Evolutionary conservation across 805 yeast genomes (phyloP), one percentile per base, ranked within the genome.

Genomic region (Zygotorulaspora sp.): DNA sequence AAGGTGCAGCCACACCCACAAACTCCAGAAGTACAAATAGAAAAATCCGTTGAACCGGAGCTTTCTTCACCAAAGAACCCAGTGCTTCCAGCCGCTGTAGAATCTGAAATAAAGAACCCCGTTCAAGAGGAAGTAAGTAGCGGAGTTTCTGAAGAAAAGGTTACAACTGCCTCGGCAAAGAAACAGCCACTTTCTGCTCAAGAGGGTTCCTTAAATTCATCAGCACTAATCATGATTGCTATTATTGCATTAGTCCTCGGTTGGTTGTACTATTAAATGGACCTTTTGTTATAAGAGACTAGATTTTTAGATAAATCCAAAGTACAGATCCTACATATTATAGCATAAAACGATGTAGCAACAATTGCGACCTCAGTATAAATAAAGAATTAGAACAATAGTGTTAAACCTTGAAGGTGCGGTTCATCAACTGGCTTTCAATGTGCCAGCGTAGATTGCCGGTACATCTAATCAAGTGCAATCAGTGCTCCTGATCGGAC

Each of bases 221-320:
- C 82, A 47, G 58, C 71, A 47, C 49, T 76, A 62, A 59, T 70
- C 58, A 57, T 66, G 63, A 72, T 70, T 58, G 85, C 78, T 51
- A 66, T 74, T 29, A 54, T 77, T 40, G 72, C 77, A 22, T 63
- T 77, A 52, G 55, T 75, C 32, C 63, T 82, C 45, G 90, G 88
- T 36, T 83, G 88, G 86, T 69, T 79, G 61, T 74, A 81, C 50
- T 78, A 78, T 53, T 80, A 67, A 63, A 34, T 14, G 23, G 12
- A 13, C 17, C 14, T 26, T 14, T 26, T 26, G 30, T 26, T 26
- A 26, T 26, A n/a, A 10, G 23, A 21, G 23, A 5, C 30, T 5
- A 21, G 23, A 19, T 32, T 36, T 23, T 30, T 30, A 35, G 25
- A 26, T 26, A 26, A 12, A 26, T 26, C 9, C 14, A 14, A 26